A percentile compares a stretch with the other conserved stretches of the same genome.
These are phyloP conservation scores for Paramecium tetraurelia DNA, from an alignment of 73 alveolate species.

Conservation along the genomic window DNA sequence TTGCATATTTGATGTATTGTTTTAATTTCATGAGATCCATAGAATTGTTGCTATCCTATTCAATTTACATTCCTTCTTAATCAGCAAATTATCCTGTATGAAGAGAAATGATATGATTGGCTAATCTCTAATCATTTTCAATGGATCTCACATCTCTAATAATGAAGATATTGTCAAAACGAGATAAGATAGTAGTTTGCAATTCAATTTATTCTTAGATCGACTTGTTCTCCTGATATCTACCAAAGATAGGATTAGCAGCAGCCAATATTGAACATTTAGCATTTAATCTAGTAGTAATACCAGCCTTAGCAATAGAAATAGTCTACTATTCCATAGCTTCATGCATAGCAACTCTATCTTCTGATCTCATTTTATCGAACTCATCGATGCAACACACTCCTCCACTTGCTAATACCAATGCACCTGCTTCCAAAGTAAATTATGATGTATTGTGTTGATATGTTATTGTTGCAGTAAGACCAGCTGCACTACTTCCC, in stretches of 20 bases:
- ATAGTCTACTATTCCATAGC: slow-evolving; percentile 99
- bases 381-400: slow-evolving; percentile 99
- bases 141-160: slow-evolving; percentile 97
- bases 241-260: slow-evolving; percentile 99
- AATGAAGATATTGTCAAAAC: slow-evolving; percentile 99
- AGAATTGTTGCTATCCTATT: slow-evolving; percentile 73
- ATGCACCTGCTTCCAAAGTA: slow-evolving; percentile 99
- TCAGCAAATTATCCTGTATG: slow-evolving; percentile 79
- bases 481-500: slow-evolving; percentile 99
- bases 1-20: slow-evolving; percentile 94
- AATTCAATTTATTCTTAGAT: slow-evolving; percentile 98
- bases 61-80: slow-evolving; percentile 63
- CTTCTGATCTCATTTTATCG: slow-evolving; percentile 99
- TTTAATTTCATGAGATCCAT: slow-evolving; percentile 82
- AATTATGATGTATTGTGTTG: slow-evolving; percentile 92
- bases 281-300: slow-evolving; percentile 96
- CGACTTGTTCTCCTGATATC: slow-evolving; percentile 96
- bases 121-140: slow-evolving; percentile 92
- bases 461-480: slow-evolving; percentile 94
- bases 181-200: slow-evolving; percentile 97
- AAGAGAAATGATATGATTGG: slow-evolving; percentile 94
- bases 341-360: slow-evolving; percentile 99
- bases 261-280: slow-evolving; percentile 99
- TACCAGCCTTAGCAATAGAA: slow-evolving; percentile 99
- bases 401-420: slow-evolving; percentile 99